Base-by-base conservation (phyloP, 495 filamentous ascomycete species). In the Hypoxylon lienhwacheense region DNA sequence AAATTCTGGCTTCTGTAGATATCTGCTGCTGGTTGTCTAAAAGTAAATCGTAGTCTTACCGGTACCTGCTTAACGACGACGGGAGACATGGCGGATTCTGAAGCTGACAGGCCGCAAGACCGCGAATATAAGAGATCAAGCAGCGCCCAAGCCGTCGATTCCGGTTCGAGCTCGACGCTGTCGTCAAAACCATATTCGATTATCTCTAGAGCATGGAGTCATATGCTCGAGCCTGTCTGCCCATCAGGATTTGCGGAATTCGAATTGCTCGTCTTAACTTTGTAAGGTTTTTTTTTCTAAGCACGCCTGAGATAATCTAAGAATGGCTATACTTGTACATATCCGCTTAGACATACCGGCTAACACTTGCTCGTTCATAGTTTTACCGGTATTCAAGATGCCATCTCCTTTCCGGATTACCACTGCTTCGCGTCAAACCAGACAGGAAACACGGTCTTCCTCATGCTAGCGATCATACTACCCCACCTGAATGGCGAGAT, bases 351-450 rank as follows among this genome's bases (percentile, higher is more conserved):
- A 24, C 29, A 20, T 19, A 14, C 22, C 26, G 31, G 33, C 63
- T 68, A 49, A 66, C 42, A 33, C 12, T 24, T 37, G 1, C 17
- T 40, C 26, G 5, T 3, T 41, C 29, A 37, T 48, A 63, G 57
- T 12, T 63, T 43, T 15, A 80, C 67, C 21, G 74, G 77, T 12
- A 75, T 80, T 37, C 75, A 78, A 77, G 82, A 85, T 65, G 81
- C 81, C 34, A 73, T 79, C 43, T 74, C 80, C 46, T 86, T 78
- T 59, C 80, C 80, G 17, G 81, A 83, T 65, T 85, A 77, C 64
- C 75, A 75, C 70, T 84, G 81, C 55, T 85, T 86, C 59, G 79
- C 82, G 24, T 84, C 80, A 24, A 85, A 85, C 66, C 81, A 86
- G 59, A 85, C 83, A 0, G 82, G 83, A 55, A 86, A 85, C 68